Conservation (phyloP, 805 yeast species). For the Metschnikowia chrysomelidarum region DNA sequence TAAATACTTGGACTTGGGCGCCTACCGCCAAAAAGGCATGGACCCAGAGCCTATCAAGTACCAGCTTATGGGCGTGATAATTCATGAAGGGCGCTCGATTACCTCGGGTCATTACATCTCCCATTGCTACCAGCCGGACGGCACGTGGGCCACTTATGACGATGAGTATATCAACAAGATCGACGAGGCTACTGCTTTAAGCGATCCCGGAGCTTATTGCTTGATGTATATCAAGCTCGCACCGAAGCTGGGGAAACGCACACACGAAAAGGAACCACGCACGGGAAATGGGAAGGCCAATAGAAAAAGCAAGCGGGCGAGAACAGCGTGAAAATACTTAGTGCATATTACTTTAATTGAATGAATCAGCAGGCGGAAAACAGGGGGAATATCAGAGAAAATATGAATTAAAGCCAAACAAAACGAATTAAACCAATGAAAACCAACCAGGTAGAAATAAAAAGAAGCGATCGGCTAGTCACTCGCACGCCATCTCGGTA, state of each 20-base stretch:
- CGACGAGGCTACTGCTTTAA: conserved; percentile 68
- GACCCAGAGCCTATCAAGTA: conserved; percentile 39
- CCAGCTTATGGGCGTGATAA: conserved; percentile 77
- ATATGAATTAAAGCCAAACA: too few species aligned
- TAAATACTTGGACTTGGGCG: conserved; percentile 67
- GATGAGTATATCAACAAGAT: conserved; percentile 83
- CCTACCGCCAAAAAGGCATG: conserved; percentile 40
- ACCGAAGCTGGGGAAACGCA: conserved; percentile 37
- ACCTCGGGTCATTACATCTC: conserved; percentile 93
- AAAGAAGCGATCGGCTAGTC: conserved; percentile 11
- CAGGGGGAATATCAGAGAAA: background rate
- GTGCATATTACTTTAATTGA: too few species aligned
- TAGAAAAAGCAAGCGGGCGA: conserved; percentile 2
- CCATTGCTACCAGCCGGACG: conserved; percentile 89
- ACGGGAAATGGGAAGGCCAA: conserved; percentile 1
- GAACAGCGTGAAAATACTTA: conserved; percentile 3
- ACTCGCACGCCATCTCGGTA: conserved; percentile 15
- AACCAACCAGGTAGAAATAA: conserved; percentile 1
- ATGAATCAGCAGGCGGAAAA: background rate
- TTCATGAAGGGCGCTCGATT: conserved; percentile 91
- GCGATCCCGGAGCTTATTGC: conserved; percentile 88
- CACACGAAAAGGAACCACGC: too few species aligned
- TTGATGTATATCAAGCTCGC: conserved; percentile 79
- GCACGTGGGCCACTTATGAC: conserved; percentile 90
- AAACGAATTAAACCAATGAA: background rate